Evolutionary conservation across 257 asterid genomes (phyloP).

Genomic region (Plantago ovata): DNA sequence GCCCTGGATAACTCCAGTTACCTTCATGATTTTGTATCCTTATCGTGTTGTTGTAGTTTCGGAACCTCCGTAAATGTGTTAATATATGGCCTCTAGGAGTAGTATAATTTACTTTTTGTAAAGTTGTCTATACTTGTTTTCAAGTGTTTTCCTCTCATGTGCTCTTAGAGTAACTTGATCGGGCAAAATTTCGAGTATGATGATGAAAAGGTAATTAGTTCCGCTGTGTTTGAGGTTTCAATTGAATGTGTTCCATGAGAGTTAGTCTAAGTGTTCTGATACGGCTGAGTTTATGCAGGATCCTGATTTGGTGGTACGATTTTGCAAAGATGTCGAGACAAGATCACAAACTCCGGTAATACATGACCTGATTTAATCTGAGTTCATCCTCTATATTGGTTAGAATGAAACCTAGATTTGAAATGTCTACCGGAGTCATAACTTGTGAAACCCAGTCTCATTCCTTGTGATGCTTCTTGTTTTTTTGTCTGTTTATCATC

Average conservation of each 20-base stretch:
- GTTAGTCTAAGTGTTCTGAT: slow-evolving; percentile 14
- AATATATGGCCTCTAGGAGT: neutral
- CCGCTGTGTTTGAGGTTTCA: slow-evolving; percentile 3
- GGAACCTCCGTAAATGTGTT: neutral
- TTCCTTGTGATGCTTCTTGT: slow-evolving; percentile 20
- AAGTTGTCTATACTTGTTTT: slow-evolving; percentile 7
- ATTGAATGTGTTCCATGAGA: neutral
- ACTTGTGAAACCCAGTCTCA: slow-evolving; percentile 1
- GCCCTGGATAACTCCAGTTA: slow-evolving; percentile 71
- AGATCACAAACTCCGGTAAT: slow-evolving; percentile 60
- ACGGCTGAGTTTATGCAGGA: slow-evolving; percentile 42
- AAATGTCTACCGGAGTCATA: neutral
- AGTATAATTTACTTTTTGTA: slow-evolving; percentile 8
- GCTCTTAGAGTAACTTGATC: slow-evolving; percentile 61
- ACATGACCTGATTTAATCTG: neutral
- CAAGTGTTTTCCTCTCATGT: slow-evolving; percentile 33
- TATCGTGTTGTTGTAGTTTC: slow-evolving; percentile 11
- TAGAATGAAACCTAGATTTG: neutral
- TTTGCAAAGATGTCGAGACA: slow-evolving; percentile 89
- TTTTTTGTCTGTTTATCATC: slow-evolving; percentile 17
- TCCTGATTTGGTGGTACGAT: slow-evolving; percentile 69
- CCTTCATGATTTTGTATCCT: slow-evolving; percentile 94
- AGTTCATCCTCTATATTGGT: neutral
- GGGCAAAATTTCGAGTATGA: slow-evolving; percentile 76
- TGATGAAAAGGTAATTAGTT: slow-evolving; percentile 60